Conservation (phyloP, 1,284 basidiomycete species). For the Trichosporon sp. region DNA sequence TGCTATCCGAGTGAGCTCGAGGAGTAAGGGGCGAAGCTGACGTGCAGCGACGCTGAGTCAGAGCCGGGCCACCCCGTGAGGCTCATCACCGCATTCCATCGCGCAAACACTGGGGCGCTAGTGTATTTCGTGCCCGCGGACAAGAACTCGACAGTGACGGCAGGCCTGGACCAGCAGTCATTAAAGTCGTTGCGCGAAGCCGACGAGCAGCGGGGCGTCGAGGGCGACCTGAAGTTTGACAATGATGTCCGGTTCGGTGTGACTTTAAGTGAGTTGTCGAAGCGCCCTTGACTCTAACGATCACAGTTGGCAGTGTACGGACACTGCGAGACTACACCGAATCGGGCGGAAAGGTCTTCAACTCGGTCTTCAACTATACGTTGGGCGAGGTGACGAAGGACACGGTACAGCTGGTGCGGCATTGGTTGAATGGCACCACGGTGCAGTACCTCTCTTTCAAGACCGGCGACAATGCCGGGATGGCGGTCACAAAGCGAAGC, state of each 20-base stretch:
- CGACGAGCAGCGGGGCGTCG: slow-evolving; percentile 49
- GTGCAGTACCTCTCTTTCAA: slow-evolving; percentile 45
- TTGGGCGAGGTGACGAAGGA: slow-evolving; percentile 43
- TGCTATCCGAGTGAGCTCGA: slow-evolving; percentile 38
- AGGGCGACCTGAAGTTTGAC: slow-evolving; percentile 45
- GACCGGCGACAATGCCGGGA: slow-evolving; percentile 35
- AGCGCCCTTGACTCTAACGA: neutral
- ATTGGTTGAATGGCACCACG: slow-evolving; percentile 51
- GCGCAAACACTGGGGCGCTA: slow-evolving; percentile 51
- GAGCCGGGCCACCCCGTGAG: slow-evolving; percentile 39
- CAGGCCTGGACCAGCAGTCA: slow-evolving; percentile 31
- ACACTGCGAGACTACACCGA: slow-evolving; percentile 51
- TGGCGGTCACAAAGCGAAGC: neutral
- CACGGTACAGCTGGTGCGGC: slow-evolving; percentile 47
- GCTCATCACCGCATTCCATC: slow-evolving; percentile 51
- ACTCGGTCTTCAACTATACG: slow-evolving; percentile 53
- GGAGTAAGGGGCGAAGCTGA: neutral
- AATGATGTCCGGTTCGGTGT: slow-evolving; percentile 49
- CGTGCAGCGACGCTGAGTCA: slow-evolving; percentile 29
- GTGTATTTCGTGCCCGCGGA: slow-evolving; percentile 47
- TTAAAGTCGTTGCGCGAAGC: slow-evolving; percentile 16
- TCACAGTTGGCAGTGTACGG: slow-evolving; percentile 49
- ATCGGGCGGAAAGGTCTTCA: slow-evolving; percentile 32
- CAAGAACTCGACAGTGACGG: slow-evolving; percentile 15
- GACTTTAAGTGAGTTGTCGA: slow-evolving; percentile 37